phyloP scores from a whole-genome alignment of 75 land plant genomes.

The Selaginella tamariscina region DNA sequence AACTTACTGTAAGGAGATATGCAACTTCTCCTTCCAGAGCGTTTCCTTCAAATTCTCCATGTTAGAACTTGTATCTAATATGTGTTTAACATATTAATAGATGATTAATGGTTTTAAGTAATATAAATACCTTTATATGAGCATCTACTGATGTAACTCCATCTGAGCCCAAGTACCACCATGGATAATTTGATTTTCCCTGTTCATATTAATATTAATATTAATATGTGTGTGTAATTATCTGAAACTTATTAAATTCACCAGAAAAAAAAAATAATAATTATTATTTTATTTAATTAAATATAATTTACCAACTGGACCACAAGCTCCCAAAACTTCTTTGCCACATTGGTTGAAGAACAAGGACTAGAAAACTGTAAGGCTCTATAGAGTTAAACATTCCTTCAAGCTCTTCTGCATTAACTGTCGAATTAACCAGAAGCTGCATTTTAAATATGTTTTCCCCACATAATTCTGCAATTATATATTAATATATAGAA shows the following conservation, averaged over 20 bases:
- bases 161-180: conserved; percentile 34
- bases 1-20: conserved; percentile 22
- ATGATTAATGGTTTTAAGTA: too few species aligned
- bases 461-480: neutral
- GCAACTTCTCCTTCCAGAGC: conserved; percentile 26
- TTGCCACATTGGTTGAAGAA: conserved; percentile 22
- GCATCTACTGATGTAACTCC: conserved; percentile 31
- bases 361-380: conserved; percentile 18
- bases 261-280: neutral
- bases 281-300: neutral
- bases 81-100: too few species aligned
- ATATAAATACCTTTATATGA: conserved; percentile 15
- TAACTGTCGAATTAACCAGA: conserved; percentile 14
- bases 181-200: conserved; percentile 22
- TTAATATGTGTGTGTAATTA: conserved; percentile 11
- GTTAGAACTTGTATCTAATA: neutral
- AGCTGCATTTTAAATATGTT: conserved; percentile 11
- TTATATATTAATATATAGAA: too few species aligned
- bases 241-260: neutral
- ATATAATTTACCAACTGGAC: conserved; percentile 11
- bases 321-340: conserved; percentile 24
- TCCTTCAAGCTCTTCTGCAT: conserved; percentile 12
- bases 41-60: neutral
- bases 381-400: conserved; percentile 16
- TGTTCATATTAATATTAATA: too few species aligned